Percentiles rank a stretch among this genome's conserved stretches.
Conservation (phyloP, 2,329 filamentous ascomycete species). For the Magnaporthiopsis incrustans region DNA sequence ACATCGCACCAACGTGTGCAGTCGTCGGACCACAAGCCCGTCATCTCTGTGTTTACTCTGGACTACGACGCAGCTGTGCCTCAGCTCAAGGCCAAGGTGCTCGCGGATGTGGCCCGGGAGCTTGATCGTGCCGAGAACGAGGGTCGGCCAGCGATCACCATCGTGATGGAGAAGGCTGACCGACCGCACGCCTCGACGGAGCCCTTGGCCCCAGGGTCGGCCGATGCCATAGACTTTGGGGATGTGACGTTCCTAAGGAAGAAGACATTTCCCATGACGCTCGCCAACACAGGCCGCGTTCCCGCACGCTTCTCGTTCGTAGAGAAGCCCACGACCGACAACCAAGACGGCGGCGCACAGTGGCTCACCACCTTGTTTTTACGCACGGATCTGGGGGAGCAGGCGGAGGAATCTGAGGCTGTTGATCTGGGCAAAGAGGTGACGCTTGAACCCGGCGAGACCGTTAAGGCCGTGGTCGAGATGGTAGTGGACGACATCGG, state of each 20-base stretch:
- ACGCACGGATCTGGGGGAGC: conserved; percentile 29
- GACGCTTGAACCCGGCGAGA: conserved; percentile 77
- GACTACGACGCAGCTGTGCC: conserved; percentile 83
- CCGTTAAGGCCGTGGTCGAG: conserved; percentile 61
- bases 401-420: conserved; percentile 22
- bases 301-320: conserved; percentile 73
- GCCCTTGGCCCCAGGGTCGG: background rate
- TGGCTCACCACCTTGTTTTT: conserved; percentile 70
- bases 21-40: conserved; percentile 92
- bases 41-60: conserved; percentile 74
- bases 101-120: conserved; percentile 80
- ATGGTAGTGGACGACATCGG: conserved; percentile 56
- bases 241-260: conserved; percentile 60
- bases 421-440: conserved; percentile 45
- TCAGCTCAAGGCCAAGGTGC: conserved; percentile 72
- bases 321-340: conserved; percentile 52
- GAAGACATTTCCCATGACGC: conserved; percentile 61
- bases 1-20: conserved; percentile 81
- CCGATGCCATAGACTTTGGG: conserved; percentile 63
- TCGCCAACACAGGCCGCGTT: conserved; percentile 87
- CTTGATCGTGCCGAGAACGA: conserved; percentile 64
- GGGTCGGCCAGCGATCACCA: conserved; percentile 33
- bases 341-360: conserved; percentile 28
- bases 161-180: conserved; percentile 58
- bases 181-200: conserved; percentile 10